phyloP scores from a whole-genome alignment of 345 rosid species.

The Carallia brachiata region DNA sequence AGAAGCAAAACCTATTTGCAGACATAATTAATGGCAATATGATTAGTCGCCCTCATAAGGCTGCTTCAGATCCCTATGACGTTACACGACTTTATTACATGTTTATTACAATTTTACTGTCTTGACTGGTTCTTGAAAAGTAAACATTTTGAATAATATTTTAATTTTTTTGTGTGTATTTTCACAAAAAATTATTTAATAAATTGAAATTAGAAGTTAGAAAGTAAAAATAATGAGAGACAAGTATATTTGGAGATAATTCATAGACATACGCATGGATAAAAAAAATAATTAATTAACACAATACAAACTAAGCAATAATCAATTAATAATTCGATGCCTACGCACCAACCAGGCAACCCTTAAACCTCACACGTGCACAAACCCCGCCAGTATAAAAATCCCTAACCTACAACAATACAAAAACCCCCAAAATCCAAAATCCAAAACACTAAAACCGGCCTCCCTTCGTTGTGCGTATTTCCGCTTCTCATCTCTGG shows the following conservation, averaged over 20 bases:
- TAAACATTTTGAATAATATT: background rate
- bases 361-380: too few species aligned
- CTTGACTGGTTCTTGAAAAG: background rate
- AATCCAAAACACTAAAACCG: conserved; percentile 14
- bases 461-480: background rate
- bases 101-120: background rate
- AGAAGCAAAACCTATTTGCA: too few species aligned
- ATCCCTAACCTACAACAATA: too few species aligned
- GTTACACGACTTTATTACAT: background rate
- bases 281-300: too few species aligned
- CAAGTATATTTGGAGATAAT: too few species aligned
- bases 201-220: conserved; percentile 25
- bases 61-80: background rate
- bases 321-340: too few species aligned
- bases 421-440: background rate
- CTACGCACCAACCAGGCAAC: too few species aligned
- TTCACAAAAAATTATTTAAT: conserved; percentile 24
- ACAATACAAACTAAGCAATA: too few species aligned
- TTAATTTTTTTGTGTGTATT: conserved; percentile 15
- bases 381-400: too few species aligned
- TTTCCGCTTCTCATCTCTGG: too few species aligned
- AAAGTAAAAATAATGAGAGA: background rate
- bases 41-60: background rate
- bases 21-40: background rate
- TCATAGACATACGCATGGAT: too few species aligned